phyloP scores from a whole-genome alignment of 208 protist species.

The Vickermania spadyakhi region DNA sequence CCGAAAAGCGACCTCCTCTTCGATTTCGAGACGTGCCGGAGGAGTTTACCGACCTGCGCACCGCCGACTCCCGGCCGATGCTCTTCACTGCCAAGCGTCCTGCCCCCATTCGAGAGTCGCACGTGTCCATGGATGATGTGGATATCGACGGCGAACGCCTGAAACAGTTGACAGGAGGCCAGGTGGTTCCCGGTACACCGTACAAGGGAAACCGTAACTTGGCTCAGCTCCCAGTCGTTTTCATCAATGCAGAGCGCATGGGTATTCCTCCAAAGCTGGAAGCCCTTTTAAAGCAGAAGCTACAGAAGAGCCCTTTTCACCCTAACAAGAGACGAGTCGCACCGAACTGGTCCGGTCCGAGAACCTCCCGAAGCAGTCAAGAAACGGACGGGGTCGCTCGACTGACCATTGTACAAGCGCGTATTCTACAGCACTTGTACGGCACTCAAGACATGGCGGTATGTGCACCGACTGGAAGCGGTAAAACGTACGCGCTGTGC shows the following conservation, averaged over 20 bases:
- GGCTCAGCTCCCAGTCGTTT: slow-evolving; percentile 41
- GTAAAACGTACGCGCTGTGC: slow-evolving; percentile 85
- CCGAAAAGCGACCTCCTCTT: slow-evolving; percentile 51
- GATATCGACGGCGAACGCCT: slow-evolving; percentile 24
- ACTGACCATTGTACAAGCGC: slow-evolving; percentile 76
- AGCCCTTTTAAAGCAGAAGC: slow-evolving; percentile 32
- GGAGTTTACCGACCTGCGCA: slow-evolving; percentile 73
- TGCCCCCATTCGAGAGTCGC: slow-evolving; percentile 50
- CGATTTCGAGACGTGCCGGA: slow-evolving; percentile 75
- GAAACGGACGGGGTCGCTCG: not conserved
- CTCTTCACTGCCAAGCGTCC: slow-evolving; percentile 69
- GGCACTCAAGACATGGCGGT: slow-evolving; percentile 73
- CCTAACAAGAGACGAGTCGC: too few species aligned
- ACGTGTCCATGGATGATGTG: slow-evolving; percentile 40
- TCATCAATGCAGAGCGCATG: slow-evolving; percentile 69
- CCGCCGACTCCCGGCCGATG: slow-evolving; percentile 45
- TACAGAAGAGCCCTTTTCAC: too few species aligned
- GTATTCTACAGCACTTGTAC: slow-evolving; percentile 83
- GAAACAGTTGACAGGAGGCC: not conserved
- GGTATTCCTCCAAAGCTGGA: slow-evolving; percentile 72
- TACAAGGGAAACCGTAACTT: not conserved
- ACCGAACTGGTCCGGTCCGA: not conserved
- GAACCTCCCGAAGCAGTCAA: not conserved
- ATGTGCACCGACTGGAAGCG: slow-evolving; percentile 83
- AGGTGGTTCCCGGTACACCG: slow-evolving; percentile 4